Evolutionary conservation across 441 rosid species (phyloP), one percentile per base, ranked within the genome.

Genomic region (Viola pubescens): DNA sequence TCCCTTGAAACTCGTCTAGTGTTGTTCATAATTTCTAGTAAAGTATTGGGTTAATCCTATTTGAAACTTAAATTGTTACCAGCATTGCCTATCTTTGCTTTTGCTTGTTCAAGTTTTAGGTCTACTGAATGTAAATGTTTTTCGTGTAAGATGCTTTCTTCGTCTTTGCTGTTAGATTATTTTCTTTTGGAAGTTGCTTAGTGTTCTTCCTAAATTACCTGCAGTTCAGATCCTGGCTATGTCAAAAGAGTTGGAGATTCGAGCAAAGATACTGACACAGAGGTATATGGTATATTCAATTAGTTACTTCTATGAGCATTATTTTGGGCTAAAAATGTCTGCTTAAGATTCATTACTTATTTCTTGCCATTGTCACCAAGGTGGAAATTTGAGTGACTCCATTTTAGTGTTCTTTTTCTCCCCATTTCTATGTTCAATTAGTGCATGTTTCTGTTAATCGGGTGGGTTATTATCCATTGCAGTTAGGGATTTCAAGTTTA

Each of bases 171-270:
- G 9, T 7, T 37, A 11, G 14, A 19, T 47, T 40, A 70, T 3
- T 43, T 48, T 14, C 14, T 62, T 48, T 48, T 26, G 34, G 34
- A 26, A 26, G 34, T 26, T 26, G 34, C 42, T 48, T 68, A 16
- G 60, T 66, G 40, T 34, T 59, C 56, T 62, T 51, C 19, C 54
- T 37, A 19, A 49, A 50, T 64, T 65, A 44, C 49, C 46, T 87
- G 79, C 92, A 86, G 97, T 47, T 84, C 81, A 75, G 92, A 92
- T 76, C 97, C 98, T 1, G 97, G 97, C 52, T 89, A 64, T 65
- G 71, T 87, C 42, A 79, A 79, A 72, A 81, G 82, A 60, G 61
- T 43, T 40, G 73, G 69, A 64, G 84, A 82, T 52, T 66, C 69
- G 67, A 78, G 75, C 63, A 74, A 70, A 50, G 65, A 73, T 61